Percentiles rank a stretch among this genome's conserved stretches.
Evolutionary conservation across 2,329 filamentous ascomycete species (phyloP).

Genomic region (Bipolaris zeicola): DNA sequence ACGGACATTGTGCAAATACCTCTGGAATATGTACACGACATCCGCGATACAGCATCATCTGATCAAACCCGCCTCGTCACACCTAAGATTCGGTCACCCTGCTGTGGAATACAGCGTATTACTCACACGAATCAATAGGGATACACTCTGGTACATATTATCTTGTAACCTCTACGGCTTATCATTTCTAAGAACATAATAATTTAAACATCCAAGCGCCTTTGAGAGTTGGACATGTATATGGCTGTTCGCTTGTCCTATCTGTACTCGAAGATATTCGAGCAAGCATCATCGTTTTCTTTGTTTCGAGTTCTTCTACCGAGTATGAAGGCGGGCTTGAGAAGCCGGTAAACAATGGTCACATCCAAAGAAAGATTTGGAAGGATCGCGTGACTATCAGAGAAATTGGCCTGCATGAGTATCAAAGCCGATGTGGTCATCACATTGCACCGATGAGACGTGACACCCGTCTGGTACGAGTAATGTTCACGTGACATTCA

Average conservation of each 20-base stretch:
- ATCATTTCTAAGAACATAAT: no score
- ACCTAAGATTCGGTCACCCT: not conserved
- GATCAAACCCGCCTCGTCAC: not conserved
- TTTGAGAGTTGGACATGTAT: no score
- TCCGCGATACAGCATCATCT: not conserved
- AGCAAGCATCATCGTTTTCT: no score
- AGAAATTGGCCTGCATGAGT: not conserved
- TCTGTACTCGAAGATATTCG: no score
- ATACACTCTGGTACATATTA: not conserved
- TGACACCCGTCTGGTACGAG: conserved; percentile 11
- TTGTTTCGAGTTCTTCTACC: not conserved
- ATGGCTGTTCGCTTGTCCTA: no score
- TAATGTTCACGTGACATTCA: not conserved
- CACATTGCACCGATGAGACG: not conserved
- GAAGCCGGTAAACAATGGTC: not conserved
- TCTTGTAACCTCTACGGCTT: not conserved
- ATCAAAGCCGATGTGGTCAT: not conserved
- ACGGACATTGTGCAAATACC: not conserved
- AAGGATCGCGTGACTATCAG: no score
- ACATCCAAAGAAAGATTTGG: not conserved
- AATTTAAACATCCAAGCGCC: no score
- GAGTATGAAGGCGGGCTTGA: not conserved
- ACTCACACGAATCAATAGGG: not conserved
- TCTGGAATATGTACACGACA: not conserved
- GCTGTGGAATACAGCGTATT: not conserved